A percentile compares a stretch with the other conserved stretches of the same genome.
phyloP scores from a whole-genome alignment of 2,329 filamentous ascomycete species.

The Cryphonectria carpinicola region DNA sequence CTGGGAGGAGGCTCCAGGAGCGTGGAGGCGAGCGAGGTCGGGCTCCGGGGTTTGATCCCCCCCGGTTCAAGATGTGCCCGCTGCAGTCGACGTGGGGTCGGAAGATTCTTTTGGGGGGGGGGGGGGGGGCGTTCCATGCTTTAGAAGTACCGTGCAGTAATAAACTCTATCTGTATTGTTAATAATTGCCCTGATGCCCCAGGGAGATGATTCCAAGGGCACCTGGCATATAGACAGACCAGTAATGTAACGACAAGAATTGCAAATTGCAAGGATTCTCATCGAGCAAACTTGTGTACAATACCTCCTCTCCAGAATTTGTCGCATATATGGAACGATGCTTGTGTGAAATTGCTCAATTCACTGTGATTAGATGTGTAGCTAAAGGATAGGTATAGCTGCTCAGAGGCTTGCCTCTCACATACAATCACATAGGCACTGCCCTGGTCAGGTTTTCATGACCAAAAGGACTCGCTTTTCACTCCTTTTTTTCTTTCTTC shows the following conservation, averaged over 20 bases:
- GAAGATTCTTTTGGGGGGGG: background rate
- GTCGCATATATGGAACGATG: too few relatives aligned
- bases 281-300: too few relatives aligned
- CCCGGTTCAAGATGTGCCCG: background rate
- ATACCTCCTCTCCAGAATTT: background rate
- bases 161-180: background rate
- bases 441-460: background rate
- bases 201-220: too few relatives aligned
- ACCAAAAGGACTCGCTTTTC: background rate
- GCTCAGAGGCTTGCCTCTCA: background rate
- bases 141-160: background rate
- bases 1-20: conserved; percentile 8
- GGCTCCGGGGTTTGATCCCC: background rate
- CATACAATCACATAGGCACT: background rate
- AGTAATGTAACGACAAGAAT: too few relatives aligned
- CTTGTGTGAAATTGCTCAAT: too few relatives aligned
- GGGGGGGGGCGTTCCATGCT: background rate
- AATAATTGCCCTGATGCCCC: too few relatives aligned
- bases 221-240: too few relatives aligned
- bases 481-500: too few relatives aligned
- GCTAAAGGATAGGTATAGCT: background rate
- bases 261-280: too few relatives aligned
- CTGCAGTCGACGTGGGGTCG: background rate
- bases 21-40: background rate
- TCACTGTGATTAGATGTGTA: too few relatives aligned